Evolutionary conservation across 768 basidiomycete species (phyloP).

Genomic region (Mycena maculata): DNA sequence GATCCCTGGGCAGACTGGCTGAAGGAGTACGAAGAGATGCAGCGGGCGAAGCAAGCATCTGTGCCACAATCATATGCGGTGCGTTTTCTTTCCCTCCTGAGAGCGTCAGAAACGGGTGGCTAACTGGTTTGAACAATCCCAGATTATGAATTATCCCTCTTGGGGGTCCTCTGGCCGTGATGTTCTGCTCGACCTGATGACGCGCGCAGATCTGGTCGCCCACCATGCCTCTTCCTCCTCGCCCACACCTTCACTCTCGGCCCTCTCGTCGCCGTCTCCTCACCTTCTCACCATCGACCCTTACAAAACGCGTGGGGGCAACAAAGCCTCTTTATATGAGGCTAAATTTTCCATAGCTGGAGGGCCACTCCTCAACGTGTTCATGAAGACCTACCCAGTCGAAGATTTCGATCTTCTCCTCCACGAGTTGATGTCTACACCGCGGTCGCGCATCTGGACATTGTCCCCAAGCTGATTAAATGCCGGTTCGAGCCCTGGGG

Average conservation of each 20-base stretch:
- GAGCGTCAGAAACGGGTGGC: too few relatives aligned
- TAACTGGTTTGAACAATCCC: too few relatives aligned
- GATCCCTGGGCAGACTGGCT: too few relatives aligned
- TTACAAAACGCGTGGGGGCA: background rate
- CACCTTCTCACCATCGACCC: constrained; percentile 10
- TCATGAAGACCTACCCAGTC: too few relatives aligned
- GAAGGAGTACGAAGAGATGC: too few relatives aligned
- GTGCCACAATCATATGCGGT: too few relatives aligned
- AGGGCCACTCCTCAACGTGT: background rate
- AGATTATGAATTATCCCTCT: constrained; percentile 9
- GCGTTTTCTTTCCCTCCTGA: too few relatives aligned
- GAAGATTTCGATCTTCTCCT: too few relatives aligned
- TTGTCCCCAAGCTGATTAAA: constrained; percentile 1
- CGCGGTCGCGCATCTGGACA: background rate
- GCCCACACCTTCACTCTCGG: too few relatives aligned
- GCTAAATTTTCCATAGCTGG: background rate
- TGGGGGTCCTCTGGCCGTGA: background rate
- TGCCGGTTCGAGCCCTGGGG: too few relatives aligned
- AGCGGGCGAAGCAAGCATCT: too few relatives aligned
- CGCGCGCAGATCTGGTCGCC: constrained; percentile 11
- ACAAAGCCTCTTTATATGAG: background rate
- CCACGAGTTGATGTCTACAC: too few relatives aligned
- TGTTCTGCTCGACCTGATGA: background rate
- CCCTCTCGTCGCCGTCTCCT: background rate
- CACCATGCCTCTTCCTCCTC: background rate